Conservation (phyloP, 2,329 filamentous ascomycete genomes). For the Leptographium flavum region DNA sequence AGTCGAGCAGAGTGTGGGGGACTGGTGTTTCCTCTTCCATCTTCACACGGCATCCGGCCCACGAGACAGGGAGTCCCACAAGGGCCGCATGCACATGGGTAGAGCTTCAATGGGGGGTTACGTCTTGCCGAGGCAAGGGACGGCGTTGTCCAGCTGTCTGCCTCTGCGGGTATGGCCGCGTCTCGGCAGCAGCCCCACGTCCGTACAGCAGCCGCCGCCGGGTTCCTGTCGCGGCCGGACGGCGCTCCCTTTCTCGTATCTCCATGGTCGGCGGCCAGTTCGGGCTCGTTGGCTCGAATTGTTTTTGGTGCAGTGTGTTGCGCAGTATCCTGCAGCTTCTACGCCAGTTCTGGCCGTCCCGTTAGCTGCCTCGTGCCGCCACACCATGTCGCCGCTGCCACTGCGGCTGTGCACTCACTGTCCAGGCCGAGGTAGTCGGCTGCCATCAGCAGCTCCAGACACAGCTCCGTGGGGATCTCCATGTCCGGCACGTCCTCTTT, state of each 20-base stretch:
- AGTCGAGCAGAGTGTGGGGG: slow-evolving; percentile 34
- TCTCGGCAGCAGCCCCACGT: no score
- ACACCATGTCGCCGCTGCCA: neutral
- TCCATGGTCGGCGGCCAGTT: no score
- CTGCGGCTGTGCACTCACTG: slow-evolving; percentile 30
- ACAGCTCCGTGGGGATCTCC: slow-evolving; percentile 67
- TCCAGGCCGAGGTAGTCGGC: slow-evolving; percentile 64
- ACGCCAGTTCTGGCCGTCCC: neutral
- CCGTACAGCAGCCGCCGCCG: no score
- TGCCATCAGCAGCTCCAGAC: slow-evolving; percentile 62
- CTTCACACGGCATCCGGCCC: slow-evolving; percentile 29
- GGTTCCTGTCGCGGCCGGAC: no score
- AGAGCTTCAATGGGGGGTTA: slow-evolving; percentile 16
- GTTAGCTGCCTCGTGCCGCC: neutral
- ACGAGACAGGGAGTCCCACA: slow-evolving; percentile 15
- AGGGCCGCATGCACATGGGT: slow-evolving; percentile 7
- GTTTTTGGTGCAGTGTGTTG: no score
- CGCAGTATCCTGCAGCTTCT: no score
- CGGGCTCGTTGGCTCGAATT: no score
- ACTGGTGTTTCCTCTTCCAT: slow-evolving; percentile 26
- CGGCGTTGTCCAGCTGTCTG: neutral
- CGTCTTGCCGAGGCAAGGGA: no score
- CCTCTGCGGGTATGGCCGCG: no score
- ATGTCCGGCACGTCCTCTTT: slow-evolving; percentile 63
- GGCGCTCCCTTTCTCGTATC: no score